Base-by-base conservation (phyloP, 1,284 basidiomycete species). In the Apiotrichum porosum region DNA sequence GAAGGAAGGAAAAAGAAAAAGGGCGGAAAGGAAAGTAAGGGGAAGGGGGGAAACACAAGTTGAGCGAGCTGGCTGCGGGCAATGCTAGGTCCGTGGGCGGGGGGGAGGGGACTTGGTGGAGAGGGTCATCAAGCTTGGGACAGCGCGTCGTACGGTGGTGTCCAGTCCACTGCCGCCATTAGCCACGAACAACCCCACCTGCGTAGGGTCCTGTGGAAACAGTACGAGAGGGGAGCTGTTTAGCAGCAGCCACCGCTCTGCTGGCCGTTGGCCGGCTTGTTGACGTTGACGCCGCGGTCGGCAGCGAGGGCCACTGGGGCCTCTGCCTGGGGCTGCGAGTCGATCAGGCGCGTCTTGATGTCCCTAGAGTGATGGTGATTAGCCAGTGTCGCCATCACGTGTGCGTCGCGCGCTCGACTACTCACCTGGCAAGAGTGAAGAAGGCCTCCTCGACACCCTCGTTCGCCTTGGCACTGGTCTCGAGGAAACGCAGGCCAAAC, bases 371-470 rank as follows among this genome's bases (percentile, higher is more conserved):
- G 69, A 35, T 8, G 22, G 45, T 35, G 34, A 18, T 21, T n/a
- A 44, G 9, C 17, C 19, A n/a, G 31, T 18, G 15, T 19, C 22
- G 31, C 19, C 13, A 10, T n/a, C 18, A n/a, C 12, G 22, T n/a
- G n/a, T 36, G 17, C 17, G 15, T 22, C 19, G 23, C 24, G 40
- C 40, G 9, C 42, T 33, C n/a, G 26, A 19, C 40, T 13, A 66
- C 84, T 58, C 50, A 93, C 91, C 93, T 82, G 31, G 95, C 94
- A 49, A 98, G 80, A 13, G 87, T 88, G 75, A 98, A 97, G 81
- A 99, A 99, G 3, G 95, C 94, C 65, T 97, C 93, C 76, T 99
- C 95, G 18, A 99, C 95, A 56, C 93, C 92, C 53, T 95, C 87
- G 74, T 97, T 98, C 42, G 88, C 81, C 79, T 98, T 98, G 44